A percentile compares a stretch with the other conserved stretches of the same genome.
These are phyloP conservation scores for Candida wancherniae DNA, from an alignment of 805 yeast genomes.

Conservation along the genomic window DNA sequence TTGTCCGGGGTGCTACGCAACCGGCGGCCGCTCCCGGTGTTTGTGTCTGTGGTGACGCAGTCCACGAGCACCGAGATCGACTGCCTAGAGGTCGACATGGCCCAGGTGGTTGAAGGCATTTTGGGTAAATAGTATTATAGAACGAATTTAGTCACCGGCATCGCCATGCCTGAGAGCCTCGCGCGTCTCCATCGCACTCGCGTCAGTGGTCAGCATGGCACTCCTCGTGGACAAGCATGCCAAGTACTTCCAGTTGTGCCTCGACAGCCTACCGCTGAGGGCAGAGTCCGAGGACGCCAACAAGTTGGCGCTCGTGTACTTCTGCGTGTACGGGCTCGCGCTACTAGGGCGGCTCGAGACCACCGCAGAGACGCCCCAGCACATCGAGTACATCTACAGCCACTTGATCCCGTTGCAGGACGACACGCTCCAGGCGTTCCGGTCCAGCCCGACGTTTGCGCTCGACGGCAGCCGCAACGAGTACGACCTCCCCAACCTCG, in stretches of 20 bases:
- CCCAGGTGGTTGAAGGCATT: slow-evolving; percentile 1
- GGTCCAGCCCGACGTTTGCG: slow-evolving; percentile 52
- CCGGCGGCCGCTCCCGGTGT: slow-evolving; percentile 6
- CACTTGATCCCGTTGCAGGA: slow-evolving; percentile 35
- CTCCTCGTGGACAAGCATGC: slow-evolving; percentile 28
- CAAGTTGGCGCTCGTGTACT: slow-evolving; percentile 64
- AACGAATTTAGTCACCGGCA: too few relatives aligned
- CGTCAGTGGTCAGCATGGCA: too few relatives aligned
- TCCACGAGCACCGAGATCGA: neutral
- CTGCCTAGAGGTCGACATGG: slow-evolving; percentile 4
- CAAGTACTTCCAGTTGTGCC: slow-evolving; percentile 47
- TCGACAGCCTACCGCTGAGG: slow-evolving; percentile 49
- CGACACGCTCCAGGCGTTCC: slow-evolving; percentile 43
- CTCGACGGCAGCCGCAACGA: slow-evolving; percentile 13
- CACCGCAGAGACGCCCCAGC: slow-evolving; percentile 15
- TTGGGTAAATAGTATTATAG: slow-evolving; percentile 3
- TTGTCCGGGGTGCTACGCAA: slow-evolving; percentile 4
- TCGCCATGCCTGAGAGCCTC: too few relatives aligned
- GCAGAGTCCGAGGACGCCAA: slow-evolving; percentile 65
- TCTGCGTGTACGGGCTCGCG: slow-evolving; percentile 59
- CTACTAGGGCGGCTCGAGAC: slow-evolving; percentile 36
- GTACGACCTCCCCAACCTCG: slow-evolving; percentile 61
- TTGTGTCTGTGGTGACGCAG: slow-evolving; percentile 8
- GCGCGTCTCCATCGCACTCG: too few relatives aligned
- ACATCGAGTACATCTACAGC: slow-evolving; percentile 42